Conservation (phyloP, 2,329 filamentous ascomycete species). For the Colletotrichum sp. region DNA sequence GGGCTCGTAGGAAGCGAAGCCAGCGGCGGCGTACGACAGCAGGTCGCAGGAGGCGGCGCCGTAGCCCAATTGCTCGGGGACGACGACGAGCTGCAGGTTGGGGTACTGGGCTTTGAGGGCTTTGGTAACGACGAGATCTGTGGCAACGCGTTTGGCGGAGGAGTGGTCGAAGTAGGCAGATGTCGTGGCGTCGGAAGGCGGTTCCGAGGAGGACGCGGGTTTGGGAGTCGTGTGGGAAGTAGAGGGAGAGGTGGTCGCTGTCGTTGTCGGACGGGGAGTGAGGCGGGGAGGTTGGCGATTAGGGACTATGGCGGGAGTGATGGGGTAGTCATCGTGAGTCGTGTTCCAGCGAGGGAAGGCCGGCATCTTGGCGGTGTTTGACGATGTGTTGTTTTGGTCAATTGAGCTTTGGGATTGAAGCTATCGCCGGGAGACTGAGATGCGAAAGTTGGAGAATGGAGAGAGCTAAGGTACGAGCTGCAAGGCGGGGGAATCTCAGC, state of each 20-base stretch:
- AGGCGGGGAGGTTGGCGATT: not conserved
- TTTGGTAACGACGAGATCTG: constrained; percentile 45
- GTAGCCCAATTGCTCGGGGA: constrained; percentile 25
- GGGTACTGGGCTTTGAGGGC: constrained; percentile 49
- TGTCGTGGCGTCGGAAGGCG: constrained; percentile 16
- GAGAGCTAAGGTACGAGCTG: not conserved
- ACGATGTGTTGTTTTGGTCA: not conserved
- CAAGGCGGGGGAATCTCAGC: not conserved
- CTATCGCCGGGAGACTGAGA: not conserved
- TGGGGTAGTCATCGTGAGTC: not conserved
- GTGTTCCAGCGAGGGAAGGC: not conserved
- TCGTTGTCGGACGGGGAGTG: not conserved
- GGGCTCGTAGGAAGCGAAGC: constrained; percentile 38
- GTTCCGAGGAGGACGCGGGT: not conserved
- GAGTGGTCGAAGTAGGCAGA: constrained; percentile 45
- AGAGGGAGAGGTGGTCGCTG: not conserved
- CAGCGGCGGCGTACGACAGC: constrained; percentile 45
- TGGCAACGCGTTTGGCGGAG: constrained; percentile 43
- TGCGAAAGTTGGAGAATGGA: not conserved
- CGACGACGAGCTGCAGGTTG: constrained; percentile 44
- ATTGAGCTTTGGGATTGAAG: not conserved
- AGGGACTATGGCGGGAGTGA: not conserved
- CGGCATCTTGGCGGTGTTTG: not conserved
- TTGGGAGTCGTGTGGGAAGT: not conserved
- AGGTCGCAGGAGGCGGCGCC: constrained; percentile 36